Percentiles rank a stretch among this genome's conserved stretches.
These are phyloP conservation scores for Rehmannia glutinosa DNA, from an alignment of 257 asterid genomes.

Conservation along the genomic window DNA sequence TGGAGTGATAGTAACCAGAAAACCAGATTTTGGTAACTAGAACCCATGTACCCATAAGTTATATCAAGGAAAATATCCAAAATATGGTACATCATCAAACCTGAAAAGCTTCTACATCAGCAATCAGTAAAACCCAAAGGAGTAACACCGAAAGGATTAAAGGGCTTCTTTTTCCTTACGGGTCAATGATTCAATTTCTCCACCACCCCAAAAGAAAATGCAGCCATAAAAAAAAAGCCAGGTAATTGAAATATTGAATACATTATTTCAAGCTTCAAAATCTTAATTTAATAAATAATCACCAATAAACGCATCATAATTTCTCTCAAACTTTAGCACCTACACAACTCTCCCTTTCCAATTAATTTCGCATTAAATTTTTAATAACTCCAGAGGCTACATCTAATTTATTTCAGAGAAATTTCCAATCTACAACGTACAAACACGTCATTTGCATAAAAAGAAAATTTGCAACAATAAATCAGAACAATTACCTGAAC, in stretches of 20 bases:
- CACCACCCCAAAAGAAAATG: not conserved
- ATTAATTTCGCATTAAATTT: not conserved
- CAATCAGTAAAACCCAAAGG: not conserved
- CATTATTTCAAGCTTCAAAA: not conserved
- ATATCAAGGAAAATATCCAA: not conserved
- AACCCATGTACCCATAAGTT: not conserved
- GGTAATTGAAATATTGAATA: conserved; percentile 2
- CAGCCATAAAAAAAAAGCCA: not conserved
- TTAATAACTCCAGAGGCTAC: not conserved
- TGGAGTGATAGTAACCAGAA: not conserved
- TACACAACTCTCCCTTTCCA: not conserved
- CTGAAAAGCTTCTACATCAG: not conserved
- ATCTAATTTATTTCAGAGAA: not conserved
- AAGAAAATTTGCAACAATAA: not conserved
- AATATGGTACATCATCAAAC: not conserved
- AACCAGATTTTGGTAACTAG: not conserved
- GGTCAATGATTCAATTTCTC: not conserved
- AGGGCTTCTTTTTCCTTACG: not conserved
- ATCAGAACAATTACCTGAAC: conserved; percentile 29
- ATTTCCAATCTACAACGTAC: not conserved
- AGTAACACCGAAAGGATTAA: not conserved
- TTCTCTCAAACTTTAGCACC: not conserved
- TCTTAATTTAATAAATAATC: not conserved
- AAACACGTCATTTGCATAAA: not conserved
- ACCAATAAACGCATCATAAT: not conserved